Base-by-base conservation (phyloP, 1,139 yeast species). In the Meyerozyma guilliermondii region DNA sequence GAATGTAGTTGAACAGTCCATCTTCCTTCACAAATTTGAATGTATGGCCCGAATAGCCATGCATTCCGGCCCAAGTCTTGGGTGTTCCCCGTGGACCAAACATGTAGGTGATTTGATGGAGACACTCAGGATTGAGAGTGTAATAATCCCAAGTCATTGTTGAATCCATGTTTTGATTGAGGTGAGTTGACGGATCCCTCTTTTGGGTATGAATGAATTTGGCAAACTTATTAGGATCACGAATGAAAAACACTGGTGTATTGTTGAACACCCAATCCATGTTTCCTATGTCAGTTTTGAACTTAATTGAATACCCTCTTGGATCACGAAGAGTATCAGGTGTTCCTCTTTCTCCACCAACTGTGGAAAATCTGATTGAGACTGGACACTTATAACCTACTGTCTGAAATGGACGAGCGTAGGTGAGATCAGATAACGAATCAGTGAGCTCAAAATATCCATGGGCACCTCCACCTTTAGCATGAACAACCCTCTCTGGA, bases 111-210 rank as follows among this genome's bases (percentile, higher is more conserved):
- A 81, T 81, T 62, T 81, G 87, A 59, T 82, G 88, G 45, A 76
- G 66, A 17, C 84, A 70, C 56, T 81, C 87, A 60, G 78, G 83
- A 58, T 81, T 68, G 72, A 34, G 73, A 63, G 41, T 76, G 69
- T 62, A 80, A 70, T 79, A 82, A 60, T 82, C 87, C 87, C 87
- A 82, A 53, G 80, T 80, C 82, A 78, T 77, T 63, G 79, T 74
- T 20, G 87, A 78, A 62, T 87, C 95, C 58, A 20, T 37, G 22
- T 35, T 35, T 30, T 35, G 39, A 20, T 85, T 85, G 63, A 84
- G 71, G 65, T 86, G 85, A 40, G 94, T 86, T 66, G 85, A 80
- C 39, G 95, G 95, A 68, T 84, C 80, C 62, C 87, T 66, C 76
- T 81, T 81, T 62, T 81, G 87, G 28, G 82, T 74, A 56, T 78